phyloP scores from a whole-genome alignment of 805 yeast species.

The Saccharomycopsis sp. region DNA sequence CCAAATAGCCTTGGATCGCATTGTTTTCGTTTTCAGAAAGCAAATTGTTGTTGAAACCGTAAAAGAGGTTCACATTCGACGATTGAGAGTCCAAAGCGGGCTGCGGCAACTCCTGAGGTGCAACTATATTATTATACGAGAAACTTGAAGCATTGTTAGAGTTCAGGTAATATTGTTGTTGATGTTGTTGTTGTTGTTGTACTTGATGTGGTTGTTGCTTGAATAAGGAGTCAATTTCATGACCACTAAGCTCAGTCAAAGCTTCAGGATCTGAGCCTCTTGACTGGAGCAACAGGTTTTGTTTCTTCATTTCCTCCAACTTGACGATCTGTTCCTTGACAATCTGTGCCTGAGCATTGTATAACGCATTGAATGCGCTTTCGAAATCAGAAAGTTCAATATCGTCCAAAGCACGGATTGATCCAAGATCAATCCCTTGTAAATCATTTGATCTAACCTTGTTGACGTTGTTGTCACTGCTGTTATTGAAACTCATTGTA shows the following conservation, averaged over 20 bases:
- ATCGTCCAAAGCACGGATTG: conserved; percentile 16
- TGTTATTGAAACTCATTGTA: too few species aligned
- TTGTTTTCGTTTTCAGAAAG: conserved; percentile 18
- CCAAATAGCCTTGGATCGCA: conserved; percentile 20
- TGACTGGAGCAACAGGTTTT: conserved; percentile 9
- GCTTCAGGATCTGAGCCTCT: background rate
- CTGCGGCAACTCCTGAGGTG: too few species aligned
- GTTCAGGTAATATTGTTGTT: background rate
- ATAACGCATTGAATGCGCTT: conserved; percentile 12
- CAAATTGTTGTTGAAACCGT: background rate
- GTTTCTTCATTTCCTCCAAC: conserved; percentile 13
- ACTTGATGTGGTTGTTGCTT: too few species aligned
- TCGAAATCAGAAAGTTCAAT: conserved; percentile 18
- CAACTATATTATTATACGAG: too few species aligned
- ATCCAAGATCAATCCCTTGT: conserved; percentile 2
- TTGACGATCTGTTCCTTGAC: conserved; percentile 16
- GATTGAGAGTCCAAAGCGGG: background rate
- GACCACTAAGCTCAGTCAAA: background rate
- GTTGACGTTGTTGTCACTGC: background rate
- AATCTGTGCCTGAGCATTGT: conserved; percentile 11
- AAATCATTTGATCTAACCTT: background rate
- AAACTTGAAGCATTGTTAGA: too few species aligned
- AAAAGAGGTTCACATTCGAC: background rate
- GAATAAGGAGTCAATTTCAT: background rate
- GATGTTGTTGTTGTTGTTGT: background rate